Percentiles rank a stretch among this genome's conserved stretches.
phyloP scores from a whole-genome alignment of 208 protist species.

The Crithidia acanthocephali region DNA sequence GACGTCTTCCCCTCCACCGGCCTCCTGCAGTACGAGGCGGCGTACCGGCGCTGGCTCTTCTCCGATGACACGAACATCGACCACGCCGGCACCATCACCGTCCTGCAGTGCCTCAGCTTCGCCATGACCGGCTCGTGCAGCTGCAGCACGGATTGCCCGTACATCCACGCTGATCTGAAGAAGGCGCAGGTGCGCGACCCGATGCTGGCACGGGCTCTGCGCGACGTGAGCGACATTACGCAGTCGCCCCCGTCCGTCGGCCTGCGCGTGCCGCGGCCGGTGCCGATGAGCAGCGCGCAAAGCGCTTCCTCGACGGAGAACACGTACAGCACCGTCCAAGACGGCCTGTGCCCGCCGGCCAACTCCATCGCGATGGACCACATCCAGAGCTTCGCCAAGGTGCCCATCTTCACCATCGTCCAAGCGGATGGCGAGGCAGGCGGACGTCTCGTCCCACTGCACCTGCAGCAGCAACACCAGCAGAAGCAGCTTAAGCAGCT shows the following conservation, averaged over 20 bases:
- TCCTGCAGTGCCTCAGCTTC: conserved; percentile 46
- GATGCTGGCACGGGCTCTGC: conserved; percentile 43
- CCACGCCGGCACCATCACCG: conserved; percentile 32
- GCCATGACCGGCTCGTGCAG: conserved; percentile 43
- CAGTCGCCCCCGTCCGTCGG: conserved; percentile 11
- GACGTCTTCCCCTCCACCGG: conserved; percentile 44
- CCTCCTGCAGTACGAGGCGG: conserved; percentile 50
- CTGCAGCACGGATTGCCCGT: conserved; percentile 38
- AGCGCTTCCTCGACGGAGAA: conserved; percentile 13
- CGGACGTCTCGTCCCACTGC: conserved; percentile 18
- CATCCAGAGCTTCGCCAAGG: conserved; percentile 17
- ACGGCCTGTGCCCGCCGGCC: conserved; percentile 7
- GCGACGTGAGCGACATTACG: conserved; percentile 37
- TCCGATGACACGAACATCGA: conserved; percentile 30
- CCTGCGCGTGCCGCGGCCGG: background rate
- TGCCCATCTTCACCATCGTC: conserved; percentile 27
- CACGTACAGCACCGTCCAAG: conserved; percentile 11
- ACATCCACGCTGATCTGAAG: conserved; percentile 45
- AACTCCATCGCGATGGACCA: conserved; percentile 12
- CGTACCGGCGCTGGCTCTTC: conserved; percentile 61
- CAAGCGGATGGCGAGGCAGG: conserved; percentile 20
- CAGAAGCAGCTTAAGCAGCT: background rate
- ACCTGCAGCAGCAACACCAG: conserved; percentile 1
- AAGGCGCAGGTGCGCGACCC: conserved; percentile 54
- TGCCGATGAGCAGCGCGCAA: conserved; percentile 17